A percentile compares a stretch with the other conserved stretches of the same genome.
These are phyloP conservation scores for Globisporangium cylindrosporum DNA, from an alignment of 352 stramenopile species.

Conservation along the genomic window DNA sequence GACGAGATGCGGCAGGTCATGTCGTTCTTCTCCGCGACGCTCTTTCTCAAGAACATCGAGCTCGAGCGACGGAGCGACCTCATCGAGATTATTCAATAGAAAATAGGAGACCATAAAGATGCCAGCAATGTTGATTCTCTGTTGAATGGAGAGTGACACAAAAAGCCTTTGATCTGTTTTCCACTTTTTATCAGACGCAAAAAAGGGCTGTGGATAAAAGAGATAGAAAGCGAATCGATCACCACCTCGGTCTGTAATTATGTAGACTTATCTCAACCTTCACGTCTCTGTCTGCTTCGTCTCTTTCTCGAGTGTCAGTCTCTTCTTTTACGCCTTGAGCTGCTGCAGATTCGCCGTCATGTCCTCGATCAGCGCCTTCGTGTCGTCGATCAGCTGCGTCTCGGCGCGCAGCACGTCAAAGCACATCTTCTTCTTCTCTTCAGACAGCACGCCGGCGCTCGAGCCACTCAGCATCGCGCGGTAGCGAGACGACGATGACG, in stretches of 20 bases:
- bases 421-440: slow-evolving; percentile 82
- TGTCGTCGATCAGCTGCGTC: slow-evolving; percentile 79
- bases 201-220: neutral
- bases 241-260: neutral
- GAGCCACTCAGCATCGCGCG: slow-evolving; percentile 2
- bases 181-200: neutral
- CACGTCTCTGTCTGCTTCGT: neutral
- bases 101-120: neutral
- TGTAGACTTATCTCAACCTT: neutral
- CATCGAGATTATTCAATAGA: slow-evolving; percentile 37
- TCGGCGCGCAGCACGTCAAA: slow-evolving; percentile 78
- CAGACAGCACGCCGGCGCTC: slow-evolving; percentile 30
- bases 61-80: slow-evolving; percentile 52
- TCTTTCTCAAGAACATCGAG: slow-evolving; percentile 49
- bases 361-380: slow-evolving; percentile 66
- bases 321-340: slow-evolving; percentile 23
- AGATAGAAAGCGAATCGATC: neutral
- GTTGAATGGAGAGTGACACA: neutral
- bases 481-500: slow-evolving; percentile 19
- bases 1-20: slow-evolving; percentile 63
- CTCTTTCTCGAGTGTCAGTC: neutral
- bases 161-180: neutral
- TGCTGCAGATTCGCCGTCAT: slow-evolving; percentile 54
- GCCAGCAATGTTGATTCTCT: neutral
- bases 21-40: slow-evolving; percentile 48